Evolutionary conservation across 306 rosid genomes (phyloP), one percentile per base, ranked within the genome.

Genomic region (Trifolium dubium): DNA sequence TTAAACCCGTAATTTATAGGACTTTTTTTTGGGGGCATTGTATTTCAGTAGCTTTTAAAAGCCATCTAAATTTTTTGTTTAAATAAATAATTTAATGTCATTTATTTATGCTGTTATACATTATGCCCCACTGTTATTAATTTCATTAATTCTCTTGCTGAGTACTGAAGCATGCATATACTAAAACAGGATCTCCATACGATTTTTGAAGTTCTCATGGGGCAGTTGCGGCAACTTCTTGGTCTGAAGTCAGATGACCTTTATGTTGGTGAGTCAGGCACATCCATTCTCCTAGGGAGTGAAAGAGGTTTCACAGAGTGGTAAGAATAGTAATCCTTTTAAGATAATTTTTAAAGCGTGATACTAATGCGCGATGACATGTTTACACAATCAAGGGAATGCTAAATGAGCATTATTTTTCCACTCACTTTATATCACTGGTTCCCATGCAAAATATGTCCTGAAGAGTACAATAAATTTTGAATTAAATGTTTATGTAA

Each of bases 181-280:
- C 75, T 82, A 79, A 73, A 85, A 86, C 89, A 94, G 99, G 97
- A 89, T 75, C 86, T 89, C 64, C 87, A 82, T 83, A 87, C 71
- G 80, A 76, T 89, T 73, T 84, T 86, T 83, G 91, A 94, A 80
- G 90, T 92, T 81, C 79, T 89, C 77, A 83, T 89, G 89, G 98
- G 96, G 81, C 99, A 94, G 85, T 62, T 94, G 80, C 86, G 97
- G 74, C 99, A 94, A 78, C 96, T 94, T 65, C 87, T 94, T 80
- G 97, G 97, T 82, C 92, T 94, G 34, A 94, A 86, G 76, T 89
- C 97, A 32, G 85, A 83, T 72, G 66, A 79, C 46, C 68, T 77
- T 19, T 90, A 84, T 80, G 49, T 77, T 83, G 95, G 99, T 70
- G 77, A 79, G 63, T 88, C 90, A 10, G 96, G 96, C 69, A 69